A percentile compares a stretch with the other conserved stretches of the same genome.
phyloP scores from a whole-genome alignment of 1,284 basidiomycete species.

The Cystobasidiaceae sp. region DNA sequence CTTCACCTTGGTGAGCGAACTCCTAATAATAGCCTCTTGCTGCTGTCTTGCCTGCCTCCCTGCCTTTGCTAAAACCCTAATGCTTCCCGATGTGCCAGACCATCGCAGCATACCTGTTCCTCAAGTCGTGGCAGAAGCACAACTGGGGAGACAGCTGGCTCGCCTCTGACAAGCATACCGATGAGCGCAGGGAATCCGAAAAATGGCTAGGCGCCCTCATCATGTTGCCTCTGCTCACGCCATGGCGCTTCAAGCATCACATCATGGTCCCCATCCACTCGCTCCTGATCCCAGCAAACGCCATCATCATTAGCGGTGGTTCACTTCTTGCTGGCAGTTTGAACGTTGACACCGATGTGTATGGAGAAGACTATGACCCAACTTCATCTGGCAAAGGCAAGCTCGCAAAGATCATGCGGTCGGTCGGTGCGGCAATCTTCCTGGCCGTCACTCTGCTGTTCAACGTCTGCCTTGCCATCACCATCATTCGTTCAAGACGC shows the following conservation, averaged over 20 bases:
- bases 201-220: background rate
- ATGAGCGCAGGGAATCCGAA: background rate
- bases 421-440: background rate
- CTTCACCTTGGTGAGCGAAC: background rate
- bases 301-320: constrained; percentile 1
- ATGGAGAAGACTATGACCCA: background rate
- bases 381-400: background rate
- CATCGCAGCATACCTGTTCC: background rate
- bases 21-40: background rate
- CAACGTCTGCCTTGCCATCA: background rate
- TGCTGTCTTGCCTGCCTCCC: background rate
- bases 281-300: constrained; percentile 4
- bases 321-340: background rate
- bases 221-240: background rate
- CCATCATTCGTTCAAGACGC: background rate
- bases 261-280: background rate
- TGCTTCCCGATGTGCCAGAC: background rate
- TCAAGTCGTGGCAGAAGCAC: constrained; percentile 3
- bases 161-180: background rate
- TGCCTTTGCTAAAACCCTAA: background rate
- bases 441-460: background rate
- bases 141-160: background rate
- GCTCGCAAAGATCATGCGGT: background rate
- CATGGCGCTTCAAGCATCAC: background rate
- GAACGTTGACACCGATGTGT: background rate